Evolutionary conservation across 331 rosid species (phyloP).

Genomic region (Ulmus americana): DNA sequence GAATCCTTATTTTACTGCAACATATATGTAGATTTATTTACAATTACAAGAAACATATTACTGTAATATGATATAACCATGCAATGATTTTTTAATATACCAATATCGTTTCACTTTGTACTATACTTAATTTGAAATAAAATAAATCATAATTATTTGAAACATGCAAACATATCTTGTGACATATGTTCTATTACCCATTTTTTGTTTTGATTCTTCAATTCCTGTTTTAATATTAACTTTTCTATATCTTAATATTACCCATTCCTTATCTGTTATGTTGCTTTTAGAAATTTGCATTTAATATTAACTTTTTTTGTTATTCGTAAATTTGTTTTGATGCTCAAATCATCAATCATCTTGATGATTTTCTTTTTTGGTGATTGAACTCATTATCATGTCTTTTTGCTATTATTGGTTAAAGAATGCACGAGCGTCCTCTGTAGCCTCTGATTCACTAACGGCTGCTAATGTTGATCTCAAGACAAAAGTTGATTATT

Average conservation of each 20-base stretch:
- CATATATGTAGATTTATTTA: neutral
- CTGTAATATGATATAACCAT: neutral
- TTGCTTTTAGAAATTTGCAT: neutral
- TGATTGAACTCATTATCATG: neutral
- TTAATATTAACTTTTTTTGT: neutral
- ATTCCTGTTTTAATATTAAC: neutral
- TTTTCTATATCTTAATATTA: neutral
- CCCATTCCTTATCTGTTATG: neutral
- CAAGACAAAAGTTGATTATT: slow-evolving; percentile 54
- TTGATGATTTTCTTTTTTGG: neutral
- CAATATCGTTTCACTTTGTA: neutral
- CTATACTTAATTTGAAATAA: neutral
- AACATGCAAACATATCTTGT: too few species aligned
- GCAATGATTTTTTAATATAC: neutral
- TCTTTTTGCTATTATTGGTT: neutral
- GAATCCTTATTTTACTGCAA: neutral
- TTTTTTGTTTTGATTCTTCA: neutral
- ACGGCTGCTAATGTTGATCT: slow-evolving; percentile 37
- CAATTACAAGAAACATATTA: neutral
- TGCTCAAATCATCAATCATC: neutral
- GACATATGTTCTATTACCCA: neutral
- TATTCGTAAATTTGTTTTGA: neutral
- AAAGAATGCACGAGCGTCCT: slow-evolving; percentile 19
- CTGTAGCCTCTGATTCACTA: slow-evolving; percentile 24
- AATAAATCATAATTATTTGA: neutral